phyloP scores from a whole-genome alignment of 2,329 filamentous ascomycete genomes.

The Fusarium verticillioides region DNA sequence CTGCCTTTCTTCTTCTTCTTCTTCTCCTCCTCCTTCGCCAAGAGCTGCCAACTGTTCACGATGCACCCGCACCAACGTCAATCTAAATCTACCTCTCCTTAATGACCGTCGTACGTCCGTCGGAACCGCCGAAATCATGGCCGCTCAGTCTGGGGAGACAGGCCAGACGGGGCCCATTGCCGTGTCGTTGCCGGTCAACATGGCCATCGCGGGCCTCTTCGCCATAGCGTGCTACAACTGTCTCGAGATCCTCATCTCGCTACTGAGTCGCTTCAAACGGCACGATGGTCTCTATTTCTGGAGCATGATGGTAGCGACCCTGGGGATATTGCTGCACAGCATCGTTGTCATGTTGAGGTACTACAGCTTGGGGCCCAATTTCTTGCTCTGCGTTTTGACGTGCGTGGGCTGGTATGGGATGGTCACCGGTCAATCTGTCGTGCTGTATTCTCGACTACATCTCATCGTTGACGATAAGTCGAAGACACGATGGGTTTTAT shows the following conservation, averaged over 20 bases:
- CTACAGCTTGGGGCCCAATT: slow-evolving; percentile 33
- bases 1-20: background rate
- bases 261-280: slow-evolving; percentile 30
- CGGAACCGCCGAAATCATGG: slow-evolving; percentile 23
- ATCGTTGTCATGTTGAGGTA: slow-evolving; percentile 35
- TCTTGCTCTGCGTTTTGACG: slow-evolving; percentile 30
- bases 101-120: slow-evolving; percentile 21
- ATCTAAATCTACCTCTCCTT: background rate
- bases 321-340: slow-evolving; percentile 24
- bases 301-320: slow-evolving; percentile 26
- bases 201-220: slow-evolving; percentile 34
- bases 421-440: slow-evolving; percentile 35
- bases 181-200: slow-evolving; percentile 25
- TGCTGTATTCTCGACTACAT: slow-evolving; percentile 31
- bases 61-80: background rate
- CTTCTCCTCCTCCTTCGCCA: background rate
- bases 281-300: slow-evolving; percentile 33
- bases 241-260: slow-evolving; percentile 33
- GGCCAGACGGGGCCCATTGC: slow-evolving; percentile 30
- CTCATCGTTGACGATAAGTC: slow-evolving; percentile 32
- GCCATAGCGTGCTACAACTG: slow-evolving; percentile 35
- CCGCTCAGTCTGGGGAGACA: slow-evolving; percentile 1
- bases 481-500: slow-evolving; percentile 30
- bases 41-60: background rate
- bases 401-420: slow-evolving; percentile 38